Base-by-base conservation (phyloP, 768 basidiomycete genomes). In the Podaxis pistillaris region DNA sequence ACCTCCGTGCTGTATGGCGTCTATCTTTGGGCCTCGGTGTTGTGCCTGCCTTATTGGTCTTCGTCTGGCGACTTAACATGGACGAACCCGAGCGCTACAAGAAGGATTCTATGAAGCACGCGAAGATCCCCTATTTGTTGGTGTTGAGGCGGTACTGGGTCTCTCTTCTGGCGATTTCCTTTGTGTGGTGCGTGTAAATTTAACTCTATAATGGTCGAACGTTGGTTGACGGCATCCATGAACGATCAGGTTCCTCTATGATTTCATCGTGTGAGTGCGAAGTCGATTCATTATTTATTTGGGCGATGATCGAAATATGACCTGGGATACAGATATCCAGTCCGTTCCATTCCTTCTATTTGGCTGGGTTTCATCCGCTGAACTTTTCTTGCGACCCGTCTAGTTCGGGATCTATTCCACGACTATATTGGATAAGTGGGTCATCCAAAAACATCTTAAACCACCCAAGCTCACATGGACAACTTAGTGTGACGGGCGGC, bases 1-100 rank as follows among this genome's bases (percentile, higher is more conserved):
- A 95, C 70, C 85, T 96, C 47, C 84, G 90, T 28, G 90, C 90
- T 2, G 90, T 93, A 3, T 96, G 94, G 94, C 87, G 94, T 56
- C 68, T 92, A 49, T 91, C 93, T 22, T 82, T 96, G 9, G 94
- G 92, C 36, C 82, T 96, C 8, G 94, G 94, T 37, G 77, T 89
- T 44, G 70, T 96, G 60, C 94, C 94, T 38, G 94, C 94, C 5
- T 66, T 86, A 12, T 82, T 84, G 7, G 89, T 96, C n/a, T 86
- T 96, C 68, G 68, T 93, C 55, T 96, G 94, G 93, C 92, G 94
- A 66, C 70, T 93, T 58, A 84, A 80, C 63, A 93, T 96, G 90
- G 81, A 87, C 30, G 92, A 96, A 68, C 92, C 94, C 0, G 79
- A 79, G 12, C 78, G 86, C 17, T 95, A 82, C 73, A 87, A 82